A percentile compares a stretch with the other conserved stretches of the same genome.
phyloP scores from a whole-genome alignment of 2,329 filamentous ascomycete genomes.

The Xylaria digitata region DNA sequence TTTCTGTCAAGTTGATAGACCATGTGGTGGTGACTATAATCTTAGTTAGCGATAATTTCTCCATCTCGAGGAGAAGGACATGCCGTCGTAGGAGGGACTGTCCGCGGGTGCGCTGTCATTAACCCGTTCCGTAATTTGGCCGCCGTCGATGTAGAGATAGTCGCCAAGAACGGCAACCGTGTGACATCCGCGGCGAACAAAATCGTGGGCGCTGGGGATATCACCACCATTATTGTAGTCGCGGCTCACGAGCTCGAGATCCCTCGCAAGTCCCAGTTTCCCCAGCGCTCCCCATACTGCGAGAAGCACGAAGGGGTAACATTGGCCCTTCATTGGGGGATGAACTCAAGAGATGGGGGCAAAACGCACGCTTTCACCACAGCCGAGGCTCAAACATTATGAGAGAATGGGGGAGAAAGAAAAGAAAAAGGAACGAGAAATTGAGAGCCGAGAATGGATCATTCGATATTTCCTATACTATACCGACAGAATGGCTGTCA shows the following conservation, averaged over 20 bases:
- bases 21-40: slow-evolving; percentile 50
- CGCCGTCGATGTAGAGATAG: slow-evolving; percentile 55
- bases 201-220: slow-evolving; percentile 43
- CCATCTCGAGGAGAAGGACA: slow-evolving; percentile 7
- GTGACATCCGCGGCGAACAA: slow-evolving; percentile 38
- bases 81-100: slow-evolving; percentile 45
- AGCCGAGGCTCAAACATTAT: slow-evolving; percentile 43
- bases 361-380: slow-evolving; percentile 41
- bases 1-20: slow-evolving; percentile 50
- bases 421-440: slow-evolving; percentile 27
- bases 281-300: slow-evolving; percentile 46
- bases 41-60: slow-evolving; percentile 21
- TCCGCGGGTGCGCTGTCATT: slow-evolving; percentile 43
- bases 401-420: slow-evolving; percentile 32
- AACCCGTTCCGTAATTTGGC: slow-evolving; percentile 48
- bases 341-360: slow-evolving; percentile 26
- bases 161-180: slow-evolving; percentile 51
- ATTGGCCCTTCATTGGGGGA: slow-evolving; percentile 48
- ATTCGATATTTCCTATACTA: neutral
- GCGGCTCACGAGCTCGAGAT: slow-evolving; percentile 39
- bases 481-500: slow-evolving; percentile 18
- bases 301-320: slow-evolving; percentile 44
- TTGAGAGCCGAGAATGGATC: slow-evolving; percentile 28
- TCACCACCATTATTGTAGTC: slow-evolving; percentile 29
- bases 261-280: slow-evolving; percentile 36